Evolutionary conservation across 176 grass and related monocot species (phyloP).

Genomic region (Chrysopogon serrulatus): DNA sequence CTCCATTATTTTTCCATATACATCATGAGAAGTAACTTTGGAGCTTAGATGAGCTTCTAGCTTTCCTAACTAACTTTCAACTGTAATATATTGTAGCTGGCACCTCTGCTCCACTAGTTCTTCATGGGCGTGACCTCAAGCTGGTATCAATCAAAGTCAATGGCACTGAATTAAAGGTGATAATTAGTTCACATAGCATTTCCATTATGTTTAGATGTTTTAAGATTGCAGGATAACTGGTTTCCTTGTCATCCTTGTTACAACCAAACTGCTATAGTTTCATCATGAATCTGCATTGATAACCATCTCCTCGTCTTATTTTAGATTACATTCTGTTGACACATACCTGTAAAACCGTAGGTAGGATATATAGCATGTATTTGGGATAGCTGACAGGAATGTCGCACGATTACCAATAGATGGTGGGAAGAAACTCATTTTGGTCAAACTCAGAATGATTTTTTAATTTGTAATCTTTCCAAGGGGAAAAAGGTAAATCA

Average conservation of each 20-base stretch:
- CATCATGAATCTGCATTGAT: not conserved
- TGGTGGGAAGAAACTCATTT: not conserved
- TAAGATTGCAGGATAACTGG: not conserved
- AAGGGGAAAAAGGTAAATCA: not conserved
- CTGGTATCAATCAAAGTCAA: conserved; percentile 90
- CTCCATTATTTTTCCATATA: conserved; percentile 9
- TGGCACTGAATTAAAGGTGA: conserved; percentile 73
- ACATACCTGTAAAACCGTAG: not conserved
- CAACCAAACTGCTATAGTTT: not conserved
- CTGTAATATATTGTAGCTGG: conserved; percentile 25
- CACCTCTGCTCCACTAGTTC: conserved; percentile 63
- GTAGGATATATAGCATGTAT: not conserved
- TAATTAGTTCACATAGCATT: conserved; percentile 4
- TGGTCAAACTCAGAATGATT: not conserved
- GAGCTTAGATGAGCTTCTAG: not conserved
- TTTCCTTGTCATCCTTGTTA: not conserved
- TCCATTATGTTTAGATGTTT: not conserved
- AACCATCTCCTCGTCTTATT: not conserved
- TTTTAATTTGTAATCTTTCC: not conserved
- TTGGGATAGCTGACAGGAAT: conserved; percentile 5
- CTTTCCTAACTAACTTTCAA: conserved; percentile 10
- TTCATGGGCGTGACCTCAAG: conserved; percentile 81
- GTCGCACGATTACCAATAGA: not conserved
- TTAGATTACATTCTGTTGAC: not conserved
- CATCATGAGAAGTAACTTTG: not conserved